Evolutionary conservation across 352 stramenopile genomes (phyloP).

Genomic region (Pythium diclinum): DNA sequence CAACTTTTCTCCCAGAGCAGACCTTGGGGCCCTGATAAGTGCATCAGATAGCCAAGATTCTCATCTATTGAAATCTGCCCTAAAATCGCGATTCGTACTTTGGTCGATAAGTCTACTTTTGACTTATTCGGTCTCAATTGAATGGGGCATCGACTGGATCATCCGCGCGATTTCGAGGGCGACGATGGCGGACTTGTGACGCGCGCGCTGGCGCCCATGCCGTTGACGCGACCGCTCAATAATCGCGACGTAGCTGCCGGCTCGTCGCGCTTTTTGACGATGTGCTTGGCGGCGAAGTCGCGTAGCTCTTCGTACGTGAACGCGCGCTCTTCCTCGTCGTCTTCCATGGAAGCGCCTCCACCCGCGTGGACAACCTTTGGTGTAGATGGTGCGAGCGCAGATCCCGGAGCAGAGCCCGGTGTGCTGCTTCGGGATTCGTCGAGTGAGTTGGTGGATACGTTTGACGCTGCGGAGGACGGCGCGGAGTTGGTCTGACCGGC

Average conservation of each 20-base stretch:
- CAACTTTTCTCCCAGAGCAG: no score
- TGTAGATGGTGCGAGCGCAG: neutral
- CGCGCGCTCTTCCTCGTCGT: conserved; percentile 64
- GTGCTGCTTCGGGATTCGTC: neutral
- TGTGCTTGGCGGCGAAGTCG: conserved; percentile 54
- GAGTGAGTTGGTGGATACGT: neutral
- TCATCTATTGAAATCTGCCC: no score
- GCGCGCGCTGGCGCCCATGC: neutral
- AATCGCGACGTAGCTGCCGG: neutral
- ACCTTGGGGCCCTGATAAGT: no score
- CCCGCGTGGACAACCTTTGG: neutral
- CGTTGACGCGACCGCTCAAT: neutral
- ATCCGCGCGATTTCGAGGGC: conserved; percentile 1
- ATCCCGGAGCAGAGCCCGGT: neutral
- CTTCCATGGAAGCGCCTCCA: conserved; percentile 24
- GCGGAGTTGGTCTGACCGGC: conserved; percentile 4
- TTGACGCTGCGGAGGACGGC: conserved; percentile 7
- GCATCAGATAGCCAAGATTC: no score
- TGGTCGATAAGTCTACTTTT: no score
- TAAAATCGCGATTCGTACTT: no score
- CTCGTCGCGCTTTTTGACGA: conserved; percentile 30
- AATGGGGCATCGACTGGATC: neutral
- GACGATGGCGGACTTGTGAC: neutral
- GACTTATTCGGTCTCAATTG: neutral
- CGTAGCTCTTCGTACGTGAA: conserved; percentile 76